Percentiles rank a stretch among this genome's conserved stretches.
Evolutionary conservation across 352 stramenopile genomes (phyloP).

Genomic region (Pythium dissimile): DNA sequence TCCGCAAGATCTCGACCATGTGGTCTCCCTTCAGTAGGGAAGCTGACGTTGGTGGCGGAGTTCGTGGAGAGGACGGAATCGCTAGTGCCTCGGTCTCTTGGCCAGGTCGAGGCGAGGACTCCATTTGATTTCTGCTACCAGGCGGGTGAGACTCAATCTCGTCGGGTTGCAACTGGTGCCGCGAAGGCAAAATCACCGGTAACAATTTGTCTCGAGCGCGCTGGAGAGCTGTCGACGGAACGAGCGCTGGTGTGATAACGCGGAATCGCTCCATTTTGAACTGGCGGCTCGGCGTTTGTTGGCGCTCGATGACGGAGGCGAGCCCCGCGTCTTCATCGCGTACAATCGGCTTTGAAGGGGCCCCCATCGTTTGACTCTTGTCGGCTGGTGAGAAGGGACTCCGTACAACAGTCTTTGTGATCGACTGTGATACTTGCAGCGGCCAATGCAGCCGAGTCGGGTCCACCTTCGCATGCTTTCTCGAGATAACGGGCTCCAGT

Average conservation of each 20-base stretch:
- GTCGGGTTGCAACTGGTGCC: conserved; percentile 5
- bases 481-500: background rate
- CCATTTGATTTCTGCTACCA: conserved; percentile 11
- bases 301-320: conserved; percentile 27
- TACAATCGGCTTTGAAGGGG: no score
- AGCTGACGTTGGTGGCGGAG: conserved; percentile 1
- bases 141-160: conserved; percentile 1
- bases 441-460: no score
- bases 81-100: background rate
- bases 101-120: background rate
- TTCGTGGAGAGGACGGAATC: background rate
- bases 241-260: conserved; percentile 43
- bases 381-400: no score
- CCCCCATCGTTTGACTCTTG: no score
- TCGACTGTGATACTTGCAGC: background rate
- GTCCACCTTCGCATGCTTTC: no score
- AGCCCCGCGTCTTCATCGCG: conserved; percentile 12
- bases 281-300: conserved; percentile 37
- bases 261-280: conserved; percentile 73
- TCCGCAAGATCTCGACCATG: conserved; percentile 71
- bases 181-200: conserved; percentile 29
- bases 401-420: no score
- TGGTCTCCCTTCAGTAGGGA: conserved; percentile 50
- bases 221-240: background rate
- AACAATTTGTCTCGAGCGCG: conserved; percentile 6